Conservation (phyloP, 1,139 yeast species). For the Scheffersomyces illinoinensis region DNA sequence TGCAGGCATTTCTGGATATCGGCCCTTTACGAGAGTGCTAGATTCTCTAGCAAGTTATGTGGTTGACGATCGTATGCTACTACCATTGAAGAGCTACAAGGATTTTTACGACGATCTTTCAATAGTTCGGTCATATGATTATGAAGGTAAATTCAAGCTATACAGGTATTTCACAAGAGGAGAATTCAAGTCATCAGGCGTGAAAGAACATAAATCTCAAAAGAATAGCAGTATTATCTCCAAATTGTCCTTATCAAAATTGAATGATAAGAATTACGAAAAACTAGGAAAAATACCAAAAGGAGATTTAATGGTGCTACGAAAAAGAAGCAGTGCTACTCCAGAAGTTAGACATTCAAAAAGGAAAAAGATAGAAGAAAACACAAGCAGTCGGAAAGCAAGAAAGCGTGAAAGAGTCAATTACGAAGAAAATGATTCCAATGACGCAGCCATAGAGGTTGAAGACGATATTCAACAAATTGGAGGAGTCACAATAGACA, state of each 20-base stretch:
- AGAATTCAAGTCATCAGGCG: constrained; percentile 6
- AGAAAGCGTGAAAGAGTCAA: neutral
- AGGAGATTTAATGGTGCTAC: constrained; percentile 19
- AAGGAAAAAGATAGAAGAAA: constrained; percentile 5
- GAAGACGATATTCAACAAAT: constrained; percentile 2
- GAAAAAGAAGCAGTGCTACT: constrained; percentile 11
- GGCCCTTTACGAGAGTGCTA: constrained; percentile 51
- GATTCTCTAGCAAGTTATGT: constrained; percentile 45
- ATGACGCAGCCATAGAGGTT: neutral
- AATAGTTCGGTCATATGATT: constrained; percentile 66
- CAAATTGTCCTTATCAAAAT: constrained; percentile 12
- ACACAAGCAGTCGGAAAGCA: constrained; percentile 1
- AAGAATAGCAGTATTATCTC: constrained; percentile 3
- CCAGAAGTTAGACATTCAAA: constrained; percentile 6
- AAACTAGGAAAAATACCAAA: constrained; percentile 28
- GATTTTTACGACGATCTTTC: constrained; percentile 27
- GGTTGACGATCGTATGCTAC: constrained; percentile 23
- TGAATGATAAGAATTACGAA: constrained; percentile 21
- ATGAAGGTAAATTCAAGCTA: constrained; percentile 71
- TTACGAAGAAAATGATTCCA: neutral
- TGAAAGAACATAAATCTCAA: constrained; percentile 7
- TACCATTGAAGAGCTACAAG: constrained; percentile 21
- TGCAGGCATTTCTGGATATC: constrained; percentile 54
- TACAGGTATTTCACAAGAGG: constrained; percentile 60
- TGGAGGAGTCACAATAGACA: constrained; percentile 4